Evolutionary conservation across 2,329 filamentous ascomycete species (phyloP).

Genomic region (Amylocarpus encephaloides): DNA sequence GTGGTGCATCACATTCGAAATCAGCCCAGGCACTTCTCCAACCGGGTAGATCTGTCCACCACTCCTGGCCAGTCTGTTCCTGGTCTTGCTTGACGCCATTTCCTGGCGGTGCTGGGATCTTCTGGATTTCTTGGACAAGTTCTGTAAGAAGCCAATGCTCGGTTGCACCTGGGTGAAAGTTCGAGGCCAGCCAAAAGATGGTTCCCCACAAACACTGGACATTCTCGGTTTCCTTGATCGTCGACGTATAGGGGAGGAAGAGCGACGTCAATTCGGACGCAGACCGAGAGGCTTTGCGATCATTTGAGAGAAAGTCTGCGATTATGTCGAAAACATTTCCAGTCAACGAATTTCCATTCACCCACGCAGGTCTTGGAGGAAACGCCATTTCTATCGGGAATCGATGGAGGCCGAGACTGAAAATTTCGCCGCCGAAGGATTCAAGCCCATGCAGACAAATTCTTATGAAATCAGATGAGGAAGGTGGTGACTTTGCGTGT

Average conservation of each 20-base stretch:
- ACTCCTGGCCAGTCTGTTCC: not conserved
- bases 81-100: not conserved
- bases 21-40: slow-evolving; percentile 2
- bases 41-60: slow-evolving; percentile 2
- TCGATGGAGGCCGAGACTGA: not conserved
- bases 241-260: not conserved
- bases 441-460: not conserved
- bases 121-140: slow-evolving; percentile 3
- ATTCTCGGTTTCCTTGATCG: not conserved
- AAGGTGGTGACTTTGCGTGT: too few relatives aligned
- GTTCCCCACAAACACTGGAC: slow-evolving; percentile 1
- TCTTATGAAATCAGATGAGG: too few relatives aligned
- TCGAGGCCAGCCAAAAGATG: slow-evolving; percentile 2
- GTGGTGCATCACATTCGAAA: slow-evolving; percentile 1
- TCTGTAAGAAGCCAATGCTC: slow-evolving; percentile 3
- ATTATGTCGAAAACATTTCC: slow-evolving; percentile 1
- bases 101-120: not conserved
- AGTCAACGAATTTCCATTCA: not conserved
- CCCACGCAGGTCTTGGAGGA: slow-evolving; percentile 1
- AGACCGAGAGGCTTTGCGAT: not conserved
- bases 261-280: slow-evolving; percentile 1
- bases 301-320: not conserved
- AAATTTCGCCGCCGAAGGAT: not conserved
- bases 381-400: not conserved
- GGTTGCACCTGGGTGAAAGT: not conserved